A percentile compares a stretch with the other conserved stretches of the same genome.
phyloP scores from a whole-genome alignment of 331 rosid species.

The Prunus yedoensis region DNA sequence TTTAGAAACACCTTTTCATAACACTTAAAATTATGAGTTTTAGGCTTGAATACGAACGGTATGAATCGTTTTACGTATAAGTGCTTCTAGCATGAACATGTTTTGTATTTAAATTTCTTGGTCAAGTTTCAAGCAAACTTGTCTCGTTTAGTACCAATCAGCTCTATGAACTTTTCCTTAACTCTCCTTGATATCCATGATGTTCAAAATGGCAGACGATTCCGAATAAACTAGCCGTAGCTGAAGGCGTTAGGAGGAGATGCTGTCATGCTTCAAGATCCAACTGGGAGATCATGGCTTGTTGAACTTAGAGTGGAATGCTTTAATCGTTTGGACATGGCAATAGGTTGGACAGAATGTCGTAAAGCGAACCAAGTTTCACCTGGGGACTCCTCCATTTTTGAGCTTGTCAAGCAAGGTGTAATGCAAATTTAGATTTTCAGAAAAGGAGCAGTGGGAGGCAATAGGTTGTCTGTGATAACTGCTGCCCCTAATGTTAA shows the following conservation, averaged over 20 bases:
- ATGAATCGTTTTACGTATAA: too few relatives aligned
- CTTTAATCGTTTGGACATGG: too few relatives aligned
- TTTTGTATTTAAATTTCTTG: neutral
- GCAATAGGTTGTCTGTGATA: neutral
- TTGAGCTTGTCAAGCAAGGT: slow-evolving; percentile 9
- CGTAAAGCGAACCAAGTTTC: neutral
- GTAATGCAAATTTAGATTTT: neutral
- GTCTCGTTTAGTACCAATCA: neutral
- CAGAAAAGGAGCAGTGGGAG: neutral
- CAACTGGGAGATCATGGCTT: too few relatives aligned
- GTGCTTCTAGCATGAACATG: too few relatives aligned
- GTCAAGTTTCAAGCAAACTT: neutral
- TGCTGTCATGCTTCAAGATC: too few relatives aligned
- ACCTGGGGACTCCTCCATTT: neutral
- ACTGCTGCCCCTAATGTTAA: neutral
- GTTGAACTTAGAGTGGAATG: too few relatives aligned
- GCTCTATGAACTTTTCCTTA: too few relatives aligned
- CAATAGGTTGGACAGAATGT: neutral
- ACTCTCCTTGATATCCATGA: neutral
- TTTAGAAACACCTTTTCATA: too few relatives aligned
- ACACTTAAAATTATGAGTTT: too few relatives aligned
- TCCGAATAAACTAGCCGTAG: neutral
- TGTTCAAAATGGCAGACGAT: slow-evolving; percentile 6
- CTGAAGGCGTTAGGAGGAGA: neutral
- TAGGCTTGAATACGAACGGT: too few relatives aligned